Conservation (phyloP, 371 early-diverging fungal species). For the Phascolomyces articulosus region DNA sequence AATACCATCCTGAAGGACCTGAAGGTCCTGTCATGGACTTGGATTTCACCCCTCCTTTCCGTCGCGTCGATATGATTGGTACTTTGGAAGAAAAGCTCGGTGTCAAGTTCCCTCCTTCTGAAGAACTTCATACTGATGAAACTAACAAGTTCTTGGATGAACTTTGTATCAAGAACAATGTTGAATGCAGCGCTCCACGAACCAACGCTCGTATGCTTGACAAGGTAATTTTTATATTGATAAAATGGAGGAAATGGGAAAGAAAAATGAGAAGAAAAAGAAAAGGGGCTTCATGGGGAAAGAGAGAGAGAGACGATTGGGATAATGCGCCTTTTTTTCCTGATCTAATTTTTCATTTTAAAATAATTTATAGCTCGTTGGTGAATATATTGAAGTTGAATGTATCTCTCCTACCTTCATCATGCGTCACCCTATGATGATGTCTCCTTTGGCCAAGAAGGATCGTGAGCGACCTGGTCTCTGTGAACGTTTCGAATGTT, state of each 20-base stretch:
- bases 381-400: conserved; percentile 95
- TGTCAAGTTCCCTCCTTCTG: conserved; percentile 90
- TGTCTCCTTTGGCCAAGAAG: conserved; percentile 99
- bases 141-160: conserved; percentile 89
- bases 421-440: conserved; percentile 97
- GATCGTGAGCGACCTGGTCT: conserved; percentile 92
- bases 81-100: conserved; percentile 92
- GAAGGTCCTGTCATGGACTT: conserved; percentile 82
- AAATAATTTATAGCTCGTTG: conserved; percentile 72
- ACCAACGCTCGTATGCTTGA: conserved; percentile 97
- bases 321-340: too few relatives aligned
- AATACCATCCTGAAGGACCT: conserved; percentile 93
- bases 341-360: too few relatives aligned
- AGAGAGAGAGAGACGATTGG: too few relatives aligned
- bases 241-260: too few relatives aligned
- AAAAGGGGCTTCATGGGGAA: not conserved
- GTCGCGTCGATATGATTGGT: conserved; percentile 92
- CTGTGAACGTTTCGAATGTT: conserved; percentile 99
- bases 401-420: conserved; percentile 99
- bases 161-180: conserved; percentile 89
- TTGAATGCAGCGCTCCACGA: conserved; percentile 95
- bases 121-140: conserved; percentile 80
- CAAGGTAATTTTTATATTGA: conserved; percentile 53
- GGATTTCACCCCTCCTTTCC: conserved; percentile 98
- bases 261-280: too few relatives aligned